A percentile compares a stretch with the other conserved stretches of the same genome.
These are phyloP conservation scores for Spathaspora passalidarum DNA, from an alignment of 805 yeast genomes.

Conservation along the genomic window DNA sequence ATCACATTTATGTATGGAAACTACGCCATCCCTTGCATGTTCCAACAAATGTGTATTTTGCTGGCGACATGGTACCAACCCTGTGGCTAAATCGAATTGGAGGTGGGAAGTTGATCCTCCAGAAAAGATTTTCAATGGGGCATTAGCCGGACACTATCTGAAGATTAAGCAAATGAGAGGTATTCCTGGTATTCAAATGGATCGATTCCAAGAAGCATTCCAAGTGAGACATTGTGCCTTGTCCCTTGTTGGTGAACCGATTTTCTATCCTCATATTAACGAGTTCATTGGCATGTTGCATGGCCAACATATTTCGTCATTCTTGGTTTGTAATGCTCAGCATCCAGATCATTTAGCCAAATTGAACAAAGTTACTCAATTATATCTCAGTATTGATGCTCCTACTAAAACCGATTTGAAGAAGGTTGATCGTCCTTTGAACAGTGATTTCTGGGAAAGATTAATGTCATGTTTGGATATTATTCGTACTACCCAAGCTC, in stretches of 20 bases:
- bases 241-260: constrained; percentile 92
- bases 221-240: constrained; percentile 87
- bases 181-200: constrained; percentile 90
- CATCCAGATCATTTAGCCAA: constrained; percentile 80
- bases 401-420: constrained; percentile 79
- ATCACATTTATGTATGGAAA: constrained; percentile 92
- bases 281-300: constrained; percentile 81
- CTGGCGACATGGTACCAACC: constrained; percentile 97
- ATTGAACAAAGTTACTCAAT: constrained; percentile 77
- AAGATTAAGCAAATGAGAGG: constrained; percentile 94
- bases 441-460: constrained; percentile 91
- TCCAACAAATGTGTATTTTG: constrained; percentile 95
- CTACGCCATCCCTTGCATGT: constrained; percentile 91
- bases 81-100: constrained; percentile 90
- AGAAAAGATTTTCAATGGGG: constrained; percentile 78
- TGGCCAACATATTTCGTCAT: constrained; percentile 75
- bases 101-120: constrained; percentile 95
- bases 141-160: constrained; percentile 82
- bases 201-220: constrained; percentile 88
- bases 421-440: constrained; percentile 83
- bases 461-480: constrained; percentile 78
- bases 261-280: constrained; percentile 87
- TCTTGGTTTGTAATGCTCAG: constrained; percentile 92
- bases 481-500: constrained; percentile 64
- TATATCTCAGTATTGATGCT: constrained; percentile 92